Evolutionary conservation across 306 rosid species (phyloP).

Genomic region (Hylodesmum podocarpum): DNA sequence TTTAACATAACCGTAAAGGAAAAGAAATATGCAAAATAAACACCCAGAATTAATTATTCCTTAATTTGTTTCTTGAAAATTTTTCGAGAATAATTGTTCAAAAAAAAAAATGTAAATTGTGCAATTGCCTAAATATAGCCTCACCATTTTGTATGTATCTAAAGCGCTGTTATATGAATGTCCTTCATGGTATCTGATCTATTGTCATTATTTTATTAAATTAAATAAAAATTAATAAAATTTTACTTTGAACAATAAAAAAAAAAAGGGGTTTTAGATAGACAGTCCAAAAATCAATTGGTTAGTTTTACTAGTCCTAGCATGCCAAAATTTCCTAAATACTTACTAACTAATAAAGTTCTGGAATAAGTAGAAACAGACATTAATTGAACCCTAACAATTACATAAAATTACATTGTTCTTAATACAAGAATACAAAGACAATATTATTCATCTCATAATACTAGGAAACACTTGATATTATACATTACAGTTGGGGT

Average conservation of each 20-base stretch:
- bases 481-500: conserved; percentile 15
- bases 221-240: background rate
- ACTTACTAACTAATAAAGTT: background rate
- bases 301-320: background rate
- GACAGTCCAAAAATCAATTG: background rate
- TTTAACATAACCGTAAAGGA: too few species aligned
- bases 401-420: background rate
- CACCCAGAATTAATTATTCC: background rate
- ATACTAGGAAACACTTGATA: background rate
- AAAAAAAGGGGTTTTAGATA: background rate
- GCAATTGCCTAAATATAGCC: background rate
- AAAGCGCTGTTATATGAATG: background rate
- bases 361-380: background rate
- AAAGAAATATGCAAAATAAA: too few species aligned
- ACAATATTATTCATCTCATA: conserved; percentile 19
- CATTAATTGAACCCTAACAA: conserved; percentile 1
- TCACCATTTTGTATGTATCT: background rate
- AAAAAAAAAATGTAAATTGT: background rate
- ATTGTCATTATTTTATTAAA: background rate
- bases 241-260: background rate
- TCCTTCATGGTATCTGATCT: background rate
- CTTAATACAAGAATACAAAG: background rate
- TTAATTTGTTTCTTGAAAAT: background rate
- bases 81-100: background rate
- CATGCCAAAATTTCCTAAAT: background rate